Evolutionary conservation across 345 rosid species (phyloP).

Genomic region (Bruguiera parviflora): DNA sequence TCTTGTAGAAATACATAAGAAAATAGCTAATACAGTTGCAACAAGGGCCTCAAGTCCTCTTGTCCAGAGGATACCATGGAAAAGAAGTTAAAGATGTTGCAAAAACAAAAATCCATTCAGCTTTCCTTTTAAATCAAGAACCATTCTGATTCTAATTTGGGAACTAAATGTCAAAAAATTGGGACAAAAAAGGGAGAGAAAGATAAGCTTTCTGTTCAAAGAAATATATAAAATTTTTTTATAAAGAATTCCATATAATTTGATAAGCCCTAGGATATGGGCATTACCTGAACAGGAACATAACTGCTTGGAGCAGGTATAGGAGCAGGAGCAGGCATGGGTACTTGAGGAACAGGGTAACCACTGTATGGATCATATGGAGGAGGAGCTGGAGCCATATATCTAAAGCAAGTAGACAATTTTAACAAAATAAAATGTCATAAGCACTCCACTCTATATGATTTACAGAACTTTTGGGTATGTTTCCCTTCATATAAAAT

Average conservation of each 20-base stretch:
- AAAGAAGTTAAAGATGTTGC: too few relatives aligned
- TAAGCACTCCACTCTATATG: neutral
- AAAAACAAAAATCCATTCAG: too few relatives aligned
- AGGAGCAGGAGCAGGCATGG: constrained; percentile 77
- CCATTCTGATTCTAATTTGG: too few relatives aligned
- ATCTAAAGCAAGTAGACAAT: constrained; percentile 39
- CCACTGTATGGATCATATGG: constrained; percentile 93
- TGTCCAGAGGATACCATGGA: too few relatives aligned
- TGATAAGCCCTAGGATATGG: neutral
- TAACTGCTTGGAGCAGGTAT: constrained; percentile 88
- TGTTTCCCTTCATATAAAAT: neutral
- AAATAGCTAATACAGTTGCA: too few relatives aligned
- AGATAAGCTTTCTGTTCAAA: neutral
- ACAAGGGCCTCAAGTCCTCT: too few relatives aligned
- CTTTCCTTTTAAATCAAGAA: too few relatives aligned
- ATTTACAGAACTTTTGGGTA: neutral
- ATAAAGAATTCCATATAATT: neutral
- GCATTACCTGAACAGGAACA: constrained; percentile 87
- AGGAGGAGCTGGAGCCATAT: constrained; percentile 83
- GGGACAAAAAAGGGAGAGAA: neutral
- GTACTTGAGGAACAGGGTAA: constrained; percentile 72
- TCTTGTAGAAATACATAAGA: too few relatives aligned
- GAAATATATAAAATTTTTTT: neutral
- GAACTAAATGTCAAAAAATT: too few relatives aligned
- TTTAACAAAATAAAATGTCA: constrained; percentile 11